phyloP scores from a whole-genome alignment of 768 basidiomycete species.

The Tricholoma sp. region DNA sequence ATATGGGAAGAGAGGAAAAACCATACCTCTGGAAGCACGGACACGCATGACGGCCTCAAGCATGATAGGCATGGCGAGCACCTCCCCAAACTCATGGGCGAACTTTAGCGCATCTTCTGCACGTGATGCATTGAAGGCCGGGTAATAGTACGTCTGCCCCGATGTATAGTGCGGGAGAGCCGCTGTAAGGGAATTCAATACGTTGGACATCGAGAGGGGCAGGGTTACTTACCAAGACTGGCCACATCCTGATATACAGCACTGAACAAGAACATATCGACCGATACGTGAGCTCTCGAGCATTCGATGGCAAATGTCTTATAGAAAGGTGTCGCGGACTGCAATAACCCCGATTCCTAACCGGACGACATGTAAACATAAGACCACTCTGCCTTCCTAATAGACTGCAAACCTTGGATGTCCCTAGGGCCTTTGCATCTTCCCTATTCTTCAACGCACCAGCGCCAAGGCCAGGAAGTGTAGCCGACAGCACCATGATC shows the following conservation, averaged over 20 bases:
- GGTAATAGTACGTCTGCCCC: conserved; percentile 97
- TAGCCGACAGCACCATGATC: conserved; percentile 81
- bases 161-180: conserved; percentile 96
- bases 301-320: conserved; percentile 99
- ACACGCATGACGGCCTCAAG: conserved; percentile 97
- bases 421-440: conserved; percentile 94
- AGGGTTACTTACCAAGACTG: conserved; percentile 59
- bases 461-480: conserved; percentile 81
- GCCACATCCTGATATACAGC: conserved; percentile 93
- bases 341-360: conserved; percentile 87
- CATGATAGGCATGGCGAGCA: conserved; percentile 91
- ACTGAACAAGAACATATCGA: conserved; percentile 99
- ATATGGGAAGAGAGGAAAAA: background rate
- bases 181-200: conserved; percentile 38
- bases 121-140: conserved; percentile 92
- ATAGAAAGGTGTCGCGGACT: conserved; percentile 93
- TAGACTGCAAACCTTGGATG: conserved; percentile 62
- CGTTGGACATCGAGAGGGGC: background rate
- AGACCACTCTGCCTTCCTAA: background rate
- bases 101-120: conserved; percentile 98
- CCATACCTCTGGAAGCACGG: conserved; percentile 86
- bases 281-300: conserved; percentile 92
- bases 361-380: background rate
- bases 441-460: conserved; percentile 95
- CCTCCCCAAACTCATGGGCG: conserved; percentile 93